Conservation (phyloP, 179 eudicot species). For the Nepenthes alata region DNA sequence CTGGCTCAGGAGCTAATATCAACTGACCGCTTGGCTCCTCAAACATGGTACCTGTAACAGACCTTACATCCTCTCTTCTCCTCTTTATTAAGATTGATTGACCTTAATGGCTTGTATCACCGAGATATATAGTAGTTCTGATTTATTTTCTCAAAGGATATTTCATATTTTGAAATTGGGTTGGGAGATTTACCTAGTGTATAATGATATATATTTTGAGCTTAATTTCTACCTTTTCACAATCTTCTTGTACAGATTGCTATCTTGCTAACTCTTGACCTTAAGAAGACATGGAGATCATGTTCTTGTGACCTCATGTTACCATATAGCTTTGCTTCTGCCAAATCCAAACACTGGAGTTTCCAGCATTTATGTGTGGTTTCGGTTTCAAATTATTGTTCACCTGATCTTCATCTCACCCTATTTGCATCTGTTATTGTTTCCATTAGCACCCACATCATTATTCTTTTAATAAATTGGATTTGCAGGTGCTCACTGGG, state of each 20-base stretch:
- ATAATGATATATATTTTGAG: not conserved
- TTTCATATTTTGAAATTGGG: too few species aligned
- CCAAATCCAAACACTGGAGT: too few species aligned
- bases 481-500: slow-evolving; percentile 94
- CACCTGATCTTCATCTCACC: not conserved
- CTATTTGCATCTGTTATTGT: not conserved
- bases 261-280: too few species aligned
- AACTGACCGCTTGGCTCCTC: slow-evolving; percentile 94
- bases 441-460: not conserved
- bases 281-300: too few species aligned
- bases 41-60: slow-evolving; percentile 62
- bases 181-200: too few species aligned
- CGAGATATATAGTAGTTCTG: too few species aligned
- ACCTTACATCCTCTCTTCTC: not conserved
- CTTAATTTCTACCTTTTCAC: slow-evolving; percentile 1
- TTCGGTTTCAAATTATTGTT: not conserved
- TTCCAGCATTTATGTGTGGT: too few species aligned
- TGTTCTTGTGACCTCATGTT: too few species aligned
- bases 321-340: too few species aligned
- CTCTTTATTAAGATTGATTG: not conserved
- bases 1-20: slow-evolving; percentile 92
- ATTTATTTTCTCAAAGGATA: too few species aligned
- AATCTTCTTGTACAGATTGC: too few species aligned
- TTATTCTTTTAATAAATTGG: slow-evolving; percentile 1
- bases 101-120: not conserved